Percentiles rank a stretch among this genome's conserved stretches.
These are phyloP conservation scores for Paraphaeosphaeria sporulosa DNA, from an alignment of 2,329 filamentous ascomycete genomes.

Conservation along the genomic window DNA sequence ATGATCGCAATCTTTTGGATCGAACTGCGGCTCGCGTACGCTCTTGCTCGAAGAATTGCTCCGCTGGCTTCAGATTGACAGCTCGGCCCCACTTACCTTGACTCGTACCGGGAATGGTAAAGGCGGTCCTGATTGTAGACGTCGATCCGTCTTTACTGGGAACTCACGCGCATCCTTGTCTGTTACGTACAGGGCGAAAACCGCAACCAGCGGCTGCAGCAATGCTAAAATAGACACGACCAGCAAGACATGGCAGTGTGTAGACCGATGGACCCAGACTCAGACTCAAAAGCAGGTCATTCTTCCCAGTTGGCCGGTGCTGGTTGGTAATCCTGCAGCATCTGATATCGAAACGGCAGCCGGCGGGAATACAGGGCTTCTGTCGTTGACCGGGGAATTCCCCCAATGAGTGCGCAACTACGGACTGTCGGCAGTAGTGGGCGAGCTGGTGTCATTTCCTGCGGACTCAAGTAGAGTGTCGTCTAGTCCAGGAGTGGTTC, in stretches of 20 bases:
- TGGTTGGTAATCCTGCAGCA: conserved; percentile 5
- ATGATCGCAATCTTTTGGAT: conserved; percentile 1
- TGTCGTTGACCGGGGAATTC: neutral
- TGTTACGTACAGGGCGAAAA: conserved; percentile 2
- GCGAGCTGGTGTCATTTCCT: conserved; percentile 10
- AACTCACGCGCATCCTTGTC: neutral
- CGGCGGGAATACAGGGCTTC: conserved; percentile 5
- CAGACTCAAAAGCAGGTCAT: neutral
- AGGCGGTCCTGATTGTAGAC: neutral
- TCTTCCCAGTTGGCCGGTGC: neutral
- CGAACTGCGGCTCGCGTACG: conserved; percentile 3
- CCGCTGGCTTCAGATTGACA: neutral
- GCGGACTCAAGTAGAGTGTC: conserved; percentile 8
- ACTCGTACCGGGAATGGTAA: conserved; percentile 4
- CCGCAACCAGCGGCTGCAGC: neutral
- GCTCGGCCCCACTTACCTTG: conserved; percentile 2
- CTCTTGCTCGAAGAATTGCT: conserved; percentile 1
- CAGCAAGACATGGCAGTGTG: neutral
- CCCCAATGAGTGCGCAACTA: conserved; percentile 7
- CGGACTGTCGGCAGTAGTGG: conserved; percentile 3
- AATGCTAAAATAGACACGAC: neutral
- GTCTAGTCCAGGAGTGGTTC: conserved; percentile 4
- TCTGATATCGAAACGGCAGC: conserved; percentile 10
- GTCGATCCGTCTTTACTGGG: neutral
- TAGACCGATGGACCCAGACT: neutral